A percentile compares a stretch with the other conserved stretches of the same genome.
phyloP scores from a whole-genome alignment of 495 filamentous ascomycete genomes.

The Niebla homalea region DNA sequence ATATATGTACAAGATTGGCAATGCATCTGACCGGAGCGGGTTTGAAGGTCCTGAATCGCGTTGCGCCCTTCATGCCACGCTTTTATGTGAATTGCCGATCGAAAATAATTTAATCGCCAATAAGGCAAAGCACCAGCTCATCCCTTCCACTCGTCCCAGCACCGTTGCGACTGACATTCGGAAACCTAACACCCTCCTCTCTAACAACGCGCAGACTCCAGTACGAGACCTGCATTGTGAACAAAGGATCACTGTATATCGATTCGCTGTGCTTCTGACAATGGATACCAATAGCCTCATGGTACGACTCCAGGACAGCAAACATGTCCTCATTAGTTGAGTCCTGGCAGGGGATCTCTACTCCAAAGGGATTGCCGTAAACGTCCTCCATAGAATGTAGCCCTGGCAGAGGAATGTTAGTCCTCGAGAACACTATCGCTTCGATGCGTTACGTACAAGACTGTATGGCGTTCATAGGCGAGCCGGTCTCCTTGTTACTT shows the following conservation, averaged over 20 bases:
- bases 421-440: too few relatives aligned
- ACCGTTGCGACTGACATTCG: slow-evolving; percentile 15
- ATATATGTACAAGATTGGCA: too few relatives aligned
- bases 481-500: too few relatives aligned
- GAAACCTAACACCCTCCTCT: slow-evolving; percentile 14
- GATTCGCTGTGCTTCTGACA: slow-evolving; percentile 10
- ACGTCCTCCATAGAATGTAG: too few relatives aligned
- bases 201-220: slow-evolving; percentile 14
- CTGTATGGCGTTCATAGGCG: too few relatives aligned
- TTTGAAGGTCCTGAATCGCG: not conserved
- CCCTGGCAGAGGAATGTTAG: too few relatives aligned
- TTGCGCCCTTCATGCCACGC: not conserved
- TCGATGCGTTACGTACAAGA: too few relatives aligned
- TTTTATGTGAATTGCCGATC: not conserved
- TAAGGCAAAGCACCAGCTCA: slow-evolving; percentile 11
- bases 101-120: not conserved
- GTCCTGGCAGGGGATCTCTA: not conserved
- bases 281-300: slow-evolving; percentile 3
- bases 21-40: not conserved
- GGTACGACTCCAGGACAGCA: slow-evolving; percentile 5
- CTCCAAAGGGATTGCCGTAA: too few relatives aligned
- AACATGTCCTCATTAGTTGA: too few relatives aligned
- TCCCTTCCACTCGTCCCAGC: slow-evolving; percentile 14
- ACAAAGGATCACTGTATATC: slow-evolving; percentile 8
- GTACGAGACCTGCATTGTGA: slow-evolving; percentile 1